These are phyloP conservation scores for Steccherinum ochraceum DNA, from an alignment of 768 basidiomycete species.

Conservation along the genomic window DNA sequence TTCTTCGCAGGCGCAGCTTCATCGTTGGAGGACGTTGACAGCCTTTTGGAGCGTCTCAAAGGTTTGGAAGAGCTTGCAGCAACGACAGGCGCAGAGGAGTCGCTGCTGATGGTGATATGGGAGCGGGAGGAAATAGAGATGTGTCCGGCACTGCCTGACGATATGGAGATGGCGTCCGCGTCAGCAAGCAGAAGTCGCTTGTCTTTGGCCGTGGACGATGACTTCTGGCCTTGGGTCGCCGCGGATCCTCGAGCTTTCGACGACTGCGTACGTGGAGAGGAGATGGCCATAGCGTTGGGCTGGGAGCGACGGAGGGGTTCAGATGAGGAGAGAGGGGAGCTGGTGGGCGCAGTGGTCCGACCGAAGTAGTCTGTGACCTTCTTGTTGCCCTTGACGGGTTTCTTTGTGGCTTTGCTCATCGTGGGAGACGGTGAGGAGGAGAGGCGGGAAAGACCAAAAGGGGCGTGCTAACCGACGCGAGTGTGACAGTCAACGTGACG, in stretches of 20 bases:
- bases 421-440: conserved; percentile 2
- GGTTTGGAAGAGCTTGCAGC: not conserved
- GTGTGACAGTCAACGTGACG: not conserved
- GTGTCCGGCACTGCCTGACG: not conserved
- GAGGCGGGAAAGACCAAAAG: not conserved
- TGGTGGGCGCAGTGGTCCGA: conserved; percentile 19
- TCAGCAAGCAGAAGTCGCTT: not conserved
- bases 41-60: not conserved
- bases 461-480: not conserved
- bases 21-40: not conserved
- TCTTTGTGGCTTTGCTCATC: conserved; percentile 10
- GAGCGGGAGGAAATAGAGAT: conserved; percentile 17
- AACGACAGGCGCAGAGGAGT: conserved; percentile 1
- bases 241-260: not conserved
- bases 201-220: not conserved
- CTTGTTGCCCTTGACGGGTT: conserved; percentile 13
- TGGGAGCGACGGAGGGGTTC: not conserved
- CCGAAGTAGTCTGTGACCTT: conserved; percentile 43
- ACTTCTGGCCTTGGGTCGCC: not conserved
- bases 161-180: conserved; percentile 1
- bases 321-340: conserved; percentile 13
- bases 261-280: no score
- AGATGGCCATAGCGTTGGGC: no score
- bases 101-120: conserved; percentile 9
- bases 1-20: not conserved